Base-by-base conservation (phyloP, 2,329 filamentous ascomycete species). In the Elsinoe arachidis region DNA sequence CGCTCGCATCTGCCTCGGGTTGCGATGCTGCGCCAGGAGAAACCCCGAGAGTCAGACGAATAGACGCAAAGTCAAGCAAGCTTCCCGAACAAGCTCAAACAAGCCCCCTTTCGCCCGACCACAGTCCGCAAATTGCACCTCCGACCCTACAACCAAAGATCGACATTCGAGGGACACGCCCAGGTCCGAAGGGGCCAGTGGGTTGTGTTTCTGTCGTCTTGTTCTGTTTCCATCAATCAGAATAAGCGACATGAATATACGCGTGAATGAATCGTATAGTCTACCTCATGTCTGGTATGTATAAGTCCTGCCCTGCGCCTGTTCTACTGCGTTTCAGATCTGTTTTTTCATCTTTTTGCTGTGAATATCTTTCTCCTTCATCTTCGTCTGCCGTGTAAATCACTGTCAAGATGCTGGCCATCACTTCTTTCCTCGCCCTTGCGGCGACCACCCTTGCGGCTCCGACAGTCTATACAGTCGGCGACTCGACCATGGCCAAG, bases 401-500 rank as follows among this genome's bases (percentile, higher is more conserved):
- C 56, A 52, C 37, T 52, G 14, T 26, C 38, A 46, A 39, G 39
- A 55, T 57, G 59, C 59, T 55, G 23, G 41, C 33, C 15, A 39
- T 49, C 57, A 38, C 39, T 41, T 35, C 51, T 30, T 33, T 46
- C 39, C 41, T 49, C 15, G 51, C 57, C 43, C 43, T 58, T 34
- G 39, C 43, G 39, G 57, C 57, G 6, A 35, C 44, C 1, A 38
- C 56, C n/a, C 19, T 56, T 9, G 59, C 37, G 17, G 53, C 53
- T 10, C 53, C 53, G 17, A 81, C 76, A 0, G 70, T 82, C 17
- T 81, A 80, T 62, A 71, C 84, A 37, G 79, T 78, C 7, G 82
- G 82, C 34, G 82, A 85, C 65, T 82, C 79, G 14, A 85, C 82
- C 1, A 85, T 83, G 80, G 80, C 80, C 1, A 68, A 66, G 39